phyloP scores from a whole-genome alignment of 139 green algal genomes.

The Zygnema circumcarinatum region DNA sequence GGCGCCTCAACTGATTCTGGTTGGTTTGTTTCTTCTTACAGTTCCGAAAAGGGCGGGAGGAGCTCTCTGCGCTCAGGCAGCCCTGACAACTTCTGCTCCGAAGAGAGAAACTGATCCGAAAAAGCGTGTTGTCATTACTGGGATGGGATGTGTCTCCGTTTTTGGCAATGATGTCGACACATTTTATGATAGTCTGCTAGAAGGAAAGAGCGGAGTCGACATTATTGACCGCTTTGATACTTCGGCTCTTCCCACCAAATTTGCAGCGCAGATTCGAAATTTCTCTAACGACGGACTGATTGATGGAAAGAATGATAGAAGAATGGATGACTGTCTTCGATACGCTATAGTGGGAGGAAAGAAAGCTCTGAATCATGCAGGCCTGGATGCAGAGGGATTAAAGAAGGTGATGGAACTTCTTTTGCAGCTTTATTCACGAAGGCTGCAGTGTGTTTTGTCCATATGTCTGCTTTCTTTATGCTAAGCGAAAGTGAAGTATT shows the following conservation, averaged over 20 bases:
- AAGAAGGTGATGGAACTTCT: conserved; percentile 1
- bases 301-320: conserved; percentile 92
- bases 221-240: conserved; percentile 92
- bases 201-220: conserved; percentile 82
- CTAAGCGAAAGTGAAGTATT: no score
- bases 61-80: no score
- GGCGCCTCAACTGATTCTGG: no score
- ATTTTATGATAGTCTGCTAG: conserved; percentile 94
- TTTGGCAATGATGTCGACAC: conserved; percentile 67
- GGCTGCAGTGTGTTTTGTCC: no score
- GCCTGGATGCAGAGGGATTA: not conserved
- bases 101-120: conserved; percentile 57
- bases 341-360: conserved; percentile 90
- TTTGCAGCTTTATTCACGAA: no score
- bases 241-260: conserved; percentile 89
- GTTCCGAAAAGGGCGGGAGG: no score
- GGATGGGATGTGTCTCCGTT: conserved; percentile 62
- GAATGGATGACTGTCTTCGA: conserved; percentile 94
- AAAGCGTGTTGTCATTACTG: conserved; percentile 67
- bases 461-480: no score
- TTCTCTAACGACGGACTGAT: conserved; percentile 85
- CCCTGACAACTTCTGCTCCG: conserved; percentile 11
- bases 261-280: conserved; percentile 93
- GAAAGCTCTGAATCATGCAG: conserved; percentile 76
- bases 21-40: no score